Conservation (phyloP, 2,329 filamentous ascomycete genomes). For the Sphaerostilbella broomeana region DNA sequence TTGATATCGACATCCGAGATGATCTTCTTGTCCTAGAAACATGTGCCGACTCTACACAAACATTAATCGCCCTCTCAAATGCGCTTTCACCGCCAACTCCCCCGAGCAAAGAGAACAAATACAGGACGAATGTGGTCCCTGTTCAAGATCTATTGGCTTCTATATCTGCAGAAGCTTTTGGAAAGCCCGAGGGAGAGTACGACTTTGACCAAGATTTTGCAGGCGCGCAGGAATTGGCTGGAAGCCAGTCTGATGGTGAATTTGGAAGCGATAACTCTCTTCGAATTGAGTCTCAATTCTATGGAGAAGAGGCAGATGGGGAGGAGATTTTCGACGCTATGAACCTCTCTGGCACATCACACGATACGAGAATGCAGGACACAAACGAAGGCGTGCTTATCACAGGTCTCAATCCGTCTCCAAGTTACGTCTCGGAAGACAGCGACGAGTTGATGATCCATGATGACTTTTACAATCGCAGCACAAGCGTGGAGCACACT, state of each 20-base stretch:
- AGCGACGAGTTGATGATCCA: slow-evolving; percentile 62
- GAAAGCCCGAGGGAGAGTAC: slow-evolving; percentile 53
- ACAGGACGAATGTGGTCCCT: slow-evolving; percentile 78
- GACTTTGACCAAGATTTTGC: slow-evolving; percentile 59
- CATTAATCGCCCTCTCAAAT: slow-evolving; percentile 70
- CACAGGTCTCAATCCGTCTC: slow-evolving; percentile 24
- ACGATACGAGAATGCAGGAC: slow-evolving; percentile 28
- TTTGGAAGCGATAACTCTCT: slow-evolving; percentile 31
- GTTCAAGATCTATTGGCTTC: slow-evolving; percentile 85
- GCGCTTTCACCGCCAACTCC: slow-evolving; percentile 77
- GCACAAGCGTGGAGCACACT: slow-evolving; percentile 54
- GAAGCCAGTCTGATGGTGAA: slow-evolving; percentile 27
- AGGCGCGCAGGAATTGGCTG: slow-evolving; percentile 43
- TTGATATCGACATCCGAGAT: slow-evolving; percentile 78
- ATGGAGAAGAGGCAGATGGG: slow-evolving; percentile 35
- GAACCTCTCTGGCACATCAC: slow-evolving; percentile 25
- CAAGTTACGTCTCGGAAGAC: slow-evolving; percentile 40
- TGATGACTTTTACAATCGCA: slow-evolving; percentile 68
- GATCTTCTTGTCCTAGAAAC: slow-evolving; percentile 87
- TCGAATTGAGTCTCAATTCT: slow-evolving; percentile 40
- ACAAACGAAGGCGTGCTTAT: slow-evolving; percentile 31
- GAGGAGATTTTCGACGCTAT: slow-evolving; percentile 46
- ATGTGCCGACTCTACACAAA: slow-evolving; percentile 95
- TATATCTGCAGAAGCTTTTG: slow-evolving; percentile 80
- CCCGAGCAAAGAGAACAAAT: slow-evolving; percentile 76